These are phyloP conservation scores for Nakazawaea laoshanensis DNA, from an alignment of 805 yeast genomes.

Conservation along the genomic window DNA sequence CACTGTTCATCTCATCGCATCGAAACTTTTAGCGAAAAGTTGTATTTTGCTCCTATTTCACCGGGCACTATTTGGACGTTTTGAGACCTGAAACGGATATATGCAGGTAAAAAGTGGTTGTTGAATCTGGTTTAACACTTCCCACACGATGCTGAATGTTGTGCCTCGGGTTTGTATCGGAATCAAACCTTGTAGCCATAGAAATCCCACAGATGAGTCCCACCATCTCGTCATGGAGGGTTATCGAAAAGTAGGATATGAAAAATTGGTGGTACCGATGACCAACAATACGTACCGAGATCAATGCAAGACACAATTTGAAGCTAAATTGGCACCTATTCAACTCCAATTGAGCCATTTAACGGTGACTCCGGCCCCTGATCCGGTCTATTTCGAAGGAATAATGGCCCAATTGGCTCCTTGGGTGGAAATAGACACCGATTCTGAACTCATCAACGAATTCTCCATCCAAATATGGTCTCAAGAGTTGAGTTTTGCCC, in stretches of 20 bases:
- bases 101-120: no score
- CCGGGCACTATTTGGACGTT: no score
- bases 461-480: constrained; percentile 48
- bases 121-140: no score
- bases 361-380: no score
- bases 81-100: no score
- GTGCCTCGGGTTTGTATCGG: constrained; percentile 23
- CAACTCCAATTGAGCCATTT: no score
- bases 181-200: constrained; percentile 30
- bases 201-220: constrained; percentile 19
- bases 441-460: constrained; percentile 37
- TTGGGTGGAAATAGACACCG: constrained; percentile 63
- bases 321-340: no score
- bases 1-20: no score
- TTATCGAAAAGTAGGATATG: constrained; percentile 32
- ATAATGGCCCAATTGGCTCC: constrained; percentile 57
- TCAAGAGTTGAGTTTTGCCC: constrained; percentile 52
- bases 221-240: constrained; percentile 20
- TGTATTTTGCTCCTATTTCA: no score
- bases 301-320: constrained; percentile 29
- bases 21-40: no score
- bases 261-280: constrained; percentile 42
- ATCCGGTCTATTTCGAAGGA: no score
- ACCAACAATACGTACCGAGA: constrained; percentile 44
- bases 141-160: no score